phyloP scores from a whole-genome alignment of 2,329 filamentous ascomycete species.

The Myriosclerotinia scirpicola region DNA sequence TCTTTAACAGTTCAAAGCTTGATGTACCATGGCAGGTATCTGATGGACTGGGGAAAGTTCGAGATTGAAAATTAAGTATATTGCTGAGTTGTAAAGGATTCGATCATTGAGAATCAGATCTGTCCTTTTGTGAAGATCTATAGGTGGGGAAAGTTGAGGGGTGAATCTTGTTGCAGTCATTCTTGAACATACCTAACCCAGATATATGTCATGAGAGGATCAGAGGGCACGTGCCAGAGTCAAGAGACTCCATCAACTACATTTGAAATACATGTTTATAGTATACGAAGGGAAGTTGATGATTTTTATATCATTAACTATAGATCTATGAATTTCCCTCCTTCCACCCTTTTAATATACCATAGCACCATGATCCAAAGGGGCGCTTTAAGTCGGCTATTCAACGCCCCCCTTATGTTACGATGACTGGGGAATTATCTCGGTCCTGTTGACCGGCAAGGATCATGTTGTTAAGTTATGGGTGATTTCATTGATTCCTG shows the following conservation, averaged over 20 bases:
- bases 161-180: not conserved
- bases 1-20: not conserved
- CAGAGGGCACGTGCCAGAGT: not conserved
- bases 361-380: too few species aligned
- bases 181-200: not conserved
- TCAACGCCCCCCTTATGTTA: not conserved
- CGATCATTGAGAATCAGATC: not conserved
- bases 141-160: not conserved
- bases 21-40: not conserved
- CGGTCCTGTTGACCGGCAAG: not conserved
- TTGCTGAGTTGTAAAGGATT: not conserved
- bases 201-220: not conserved
- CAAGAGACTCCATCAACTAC: not conserved
- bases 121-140: not conserved
- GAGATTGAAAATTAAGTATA: not conserved
- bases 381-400: not conserved
- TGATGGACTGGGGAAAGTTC: too few species aligned
- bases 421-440: not conserved
- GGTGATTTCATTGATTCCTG: too few species aligned
- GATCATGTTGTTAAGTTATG: not conserved
- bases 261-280: too few species aligned
- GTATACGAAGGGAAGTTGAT: too few species aligned
- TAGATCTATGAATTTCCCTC: too few species aligned
- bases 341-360: too few species aligned
- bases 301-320: too few species aligned